phyloP scores from a whole-genome alignment of 169 alveolate species.

The Plasmodium fragile region DNA sequence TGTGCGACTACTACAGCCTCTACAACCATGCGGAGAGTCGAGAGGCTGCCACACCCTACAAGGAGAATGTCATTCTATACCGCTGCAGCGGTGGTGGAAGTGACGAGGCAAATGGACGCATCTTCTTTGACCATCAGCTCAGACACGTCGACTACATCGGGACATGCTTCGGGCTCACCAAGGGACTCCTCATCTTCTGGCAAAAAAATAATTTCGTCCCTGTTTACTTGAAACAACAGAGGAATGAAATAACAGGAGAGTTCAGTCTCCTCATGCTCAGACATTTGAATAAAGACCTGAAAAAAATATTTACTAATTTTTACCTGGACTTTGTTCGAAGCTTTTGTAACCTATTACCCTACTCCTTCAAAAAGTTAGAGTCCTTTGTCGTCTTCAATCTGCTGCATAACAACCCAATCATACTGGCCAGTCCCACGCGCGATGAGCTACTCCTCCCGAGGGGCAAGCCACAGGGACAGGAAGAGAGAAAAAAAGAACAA shows the following conservation, averaged over 20 bases:
- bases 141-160: conserved; percentile 95
- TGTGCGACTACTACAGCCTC: conserved; percentile 53
- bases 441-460: background rate
- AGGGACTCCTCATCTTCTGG: conserved; percentile 96
- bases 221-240: conserved; percentile 94
- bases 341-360: conserved; percentile 28
- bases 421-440: background rate
- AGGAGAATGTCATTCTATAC: conserved; percentile 22
- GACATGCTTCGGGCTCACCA: conserved; percentile 97
- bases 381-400: conserved; percentile 44
- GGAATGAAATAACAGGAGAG: conserved; percentile 98
- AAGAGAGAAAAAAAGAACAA: background rate
- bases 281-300: conserved; percentile 58
- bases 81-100: background rate
- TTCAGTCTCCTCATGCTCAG: conserved; percentile 94
- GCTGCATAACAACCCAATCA: conserved; percentile 6
- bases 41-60: conserved; percentile 5
- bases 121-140: conserved; percentile 76
- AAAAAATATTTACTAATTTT: conserved; percentile 30
- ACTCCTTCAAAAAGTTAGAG: conserved; percentile 27
- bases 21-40: conserved; percentile 59
- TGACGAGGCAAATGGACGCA: conserved; percentile 52
- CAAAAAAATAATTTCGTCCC: conserved; percentile 93
- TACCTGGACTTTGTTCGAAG: conserved; percentile 41
- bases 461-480: background rate